Conservation (phyloP, 257 asterid species). For the Petrea volubilis region DNA sequence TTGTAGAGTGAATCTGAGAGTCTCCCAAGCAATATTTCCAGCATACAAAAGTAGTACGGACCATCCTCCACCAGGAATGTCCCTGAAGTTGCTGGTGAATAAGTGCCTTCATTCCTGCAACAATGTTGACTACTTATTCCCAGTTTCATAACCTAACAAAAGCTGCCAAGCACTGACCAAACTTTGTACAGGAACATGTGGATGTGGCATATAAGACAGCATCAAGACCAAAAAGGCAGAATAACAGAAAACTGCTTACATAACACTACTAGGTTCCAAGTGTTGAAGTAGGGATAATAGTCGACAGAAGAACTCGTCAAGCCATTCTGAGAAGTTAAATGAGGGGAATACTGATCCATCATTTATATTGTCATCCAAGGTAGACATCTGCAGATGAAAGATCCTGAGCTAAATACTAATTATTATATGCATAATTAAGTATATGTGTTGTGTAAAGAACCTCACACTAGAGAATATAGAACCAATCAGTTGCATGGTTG, state of each 20-base stretch:
- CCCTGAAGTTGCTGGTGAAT: conserved; percentile 76
- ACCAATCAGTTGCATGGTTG: conserved; percentile 94
- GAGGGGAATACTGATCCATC: conserved; percentile 63
- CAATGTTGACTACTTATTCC: conserved; percentile 26
- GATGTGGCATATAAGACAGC: conserved; percentile 12
- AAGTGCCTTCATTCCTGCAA: conserved; percentile 87
- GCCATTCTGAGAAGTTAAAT: conserved; percentile 92
- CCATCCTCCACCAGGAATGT: conserved; percentile 96
- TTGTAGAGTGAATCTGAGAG: conserved; percentile 85
- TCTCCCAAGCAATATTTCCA: conserved; percentile 90
- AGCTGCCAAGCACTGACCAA: conserved; percentile 15
- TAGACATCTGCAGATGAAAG: conserved; percentile 71
- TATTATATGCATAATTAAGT: conserved; percentile 5
- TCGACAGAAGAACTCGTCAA: conserved; percentile 93
- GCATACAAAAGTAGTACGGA: conserved; percentile 93
- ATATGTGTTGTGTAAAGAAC: conserved; percentile 20
- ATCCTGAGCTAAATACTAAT: conserved; percentile 34
- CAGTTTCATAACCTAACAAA: conserved; percentile 23
- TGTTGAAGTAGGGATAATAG: conserved; percentile 90
- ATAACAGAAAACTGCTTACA: conserved; percentile 63
- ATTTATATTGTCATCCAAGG: conserved; percentile 65
- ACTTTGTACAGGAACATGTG: conserved; percentile 12
- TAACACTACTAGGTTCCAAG: conserved; percentile 87
- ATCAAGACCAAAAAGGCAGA: conserved; percentile 18
- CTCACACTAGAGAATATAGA: conserved; percentile 93